A percentile compares a stretch with the other conserved stretches of the same genome.
Conservation (phyloP, 208 protist species). For the Acanthamoeba divionensis region DNA sequence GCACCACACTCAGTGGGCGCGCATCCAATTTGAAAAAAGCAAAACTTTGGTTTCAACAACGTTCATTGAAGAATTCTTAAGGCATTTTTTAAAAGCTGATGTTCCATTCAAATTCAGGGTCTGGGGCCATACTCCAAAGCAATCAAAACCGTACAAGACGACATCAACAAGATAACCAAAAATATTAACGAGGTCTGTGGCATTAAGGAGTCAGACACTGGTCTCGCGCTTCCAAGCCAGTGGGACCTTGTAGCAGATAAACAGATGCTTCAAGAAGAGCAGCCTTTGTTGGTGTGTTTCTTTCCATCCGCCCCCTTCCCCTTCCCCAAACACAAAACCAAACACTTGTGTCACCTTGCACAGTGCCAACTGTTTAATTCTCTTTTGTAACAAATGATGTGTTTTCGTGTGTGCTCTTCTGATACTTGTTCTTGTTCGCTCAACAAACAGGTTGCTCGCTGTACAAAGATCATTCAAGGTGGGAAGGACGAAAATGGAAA, state of each 20-base stretch:
- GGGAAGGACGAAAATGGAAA: constrained; percentile 82
- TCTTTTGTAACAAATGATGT: background rate
- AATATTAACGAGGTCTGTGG: constrained; percentile 91
- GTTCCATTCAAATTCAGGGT: constrained; percentile 65
- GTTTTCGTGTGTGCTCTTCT: background rate
- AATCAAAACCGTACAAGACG: constrained; percentile 96
- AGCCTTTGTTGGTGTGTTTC: constrained; percentile 90
- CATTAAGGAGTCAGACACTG: constrained; percentile 98
- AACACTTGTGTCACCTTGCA: background rate
- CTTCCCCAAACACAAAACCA: background rate
- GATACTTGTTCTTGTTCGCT: background rate
- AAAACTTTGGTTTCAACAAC: background rate
- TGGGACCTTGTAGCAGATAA: constrained; percentile 99
- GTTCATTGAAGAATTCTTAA: background rate
- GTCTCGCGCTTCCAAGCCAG: constrained; percentile 94
- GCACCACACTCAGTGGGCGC: background rate
- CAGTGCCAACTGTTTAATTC: too few species aligned
- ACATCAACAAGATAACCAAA: constrained; percentile 93
- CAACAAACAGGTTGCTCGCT: constrained; percentile 89
- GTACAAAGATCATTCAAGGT: constrained; percentile 97
- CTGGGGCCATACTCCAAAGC: constrained; percentile 92
- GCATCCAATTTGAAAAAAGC: background rate
- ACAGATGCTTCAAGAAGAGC: constrained; percentile 94
- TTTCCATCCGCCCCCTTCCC: background rate
- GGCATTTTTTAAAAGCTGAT: constrained; percentile 42